Base-by-base conservation (phyloP, 2,329 filamentous ascomycete species). In the Elsinoe arachidis region DNA sequence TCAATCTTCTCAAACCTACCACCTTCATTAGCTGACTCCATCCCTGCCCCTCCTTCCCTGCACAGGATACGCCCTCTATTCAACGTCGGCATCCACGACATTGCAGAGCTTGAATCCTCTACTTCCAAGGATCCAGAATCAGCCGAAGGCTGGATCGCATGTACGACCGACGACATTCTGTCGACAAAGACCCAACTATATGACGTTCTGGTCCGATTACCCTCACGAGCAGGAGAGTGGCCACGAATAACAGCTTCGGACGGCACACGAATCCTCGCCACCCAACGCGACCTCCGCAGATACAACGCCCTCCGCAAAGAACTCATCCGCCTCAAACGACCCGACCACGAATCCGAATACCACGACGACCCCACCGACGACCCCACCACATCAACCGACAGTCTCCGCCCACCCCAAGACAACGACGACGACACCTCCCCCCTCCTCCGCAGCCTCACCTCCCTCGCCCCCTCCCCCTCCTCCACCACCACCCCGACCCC, bases 1-100 rank as follows among this genome's bases (percentile, higher is more conserved):
- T 96, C 92, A n/a, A 80, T 97, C 56, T 78, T 99, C 34, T 90
- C 91, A 44, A 95, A 90, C 64, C 86, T 97, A 43, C 90, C 93
- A 26, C 78, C 85, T 37, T 83, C 86, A 30, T 80, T 90, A 43
- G 78, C 80, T 58, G 83, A 90, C 54, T 74, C 86, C 12, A 76
- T 96, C n/a, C 81, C 85, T 17, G 39, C 62, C 2, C 60, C 63
- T 2, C 77, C 83, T 23, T 78, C 81, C 1, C 78, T 87, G 60
- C 79, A 75, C 12, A 73, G 89, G 59, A 78, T 93, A 30, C 82
- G 85, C 35, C 87, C 92, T 0, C 79, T 99, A n/a, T 99, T 97
- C 74, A 90, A 86, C 55, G 81, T 99, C 59, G 93, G 93, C 52
- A 85, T 99, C 14, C 88, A 96, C 69, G 93, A 99, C 67, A 96